These are phyloP conservation scores for Madurella fahalii DNA, from an alignment of 2,329 filamentous ascomycete species.

Conservation along the genomic window DNA sequence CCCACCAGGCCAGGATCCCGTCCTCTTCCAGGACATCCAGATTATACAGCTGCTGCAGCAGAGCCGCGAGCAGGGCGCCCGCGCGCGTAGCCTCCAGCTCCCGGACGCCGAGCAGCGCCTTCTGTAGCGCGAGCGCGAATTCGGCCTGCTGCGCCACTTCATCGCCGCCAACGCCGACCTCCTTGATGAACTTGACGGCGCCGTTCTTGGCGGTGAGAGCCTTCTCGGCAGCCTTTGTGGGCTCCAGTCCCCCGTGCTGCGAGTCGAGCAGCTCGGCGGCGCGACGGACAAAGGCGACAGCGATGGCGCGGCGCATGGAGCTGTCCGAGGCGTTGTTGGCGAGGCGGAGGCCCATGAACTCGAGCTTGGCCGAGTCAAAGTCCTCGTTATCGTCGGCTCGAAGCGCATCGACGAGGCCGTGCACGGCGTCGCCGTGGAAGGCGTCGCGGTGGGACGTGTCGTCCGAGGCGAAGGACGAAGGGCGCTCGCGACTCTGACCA, in stretches of 20 bases:
- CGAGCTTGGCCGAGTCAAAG: conserved; percentile 77
- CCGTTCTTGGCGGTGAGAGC: conserved; percentile 54
- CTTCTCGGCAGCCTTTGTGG: conserved; percentile 60
- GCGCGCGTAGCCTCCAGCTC: conserved; percentile 49
- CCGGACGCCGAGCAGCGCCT: conserved; percentile 65
- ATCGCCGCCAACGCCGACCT: conserved; percentile 61
- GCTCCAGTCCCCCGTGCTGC: conserved; percentile 50
- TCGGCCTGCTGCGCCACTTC: conserved; percentile 76
- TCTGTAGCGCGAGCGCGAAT: conserved; percentile 77
- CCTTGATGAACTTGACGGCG: conserved; percentile 52
- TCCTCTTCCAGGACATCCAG: conserved; percentile 85
- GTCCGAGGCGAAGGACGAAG: conserved; percentile 69
- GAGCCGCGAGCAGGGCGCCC: conserved; percentile 66
- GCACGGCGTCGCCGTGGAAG: conserved; percentile 85
- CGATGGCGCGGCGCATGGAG: conserved; percentile 82
- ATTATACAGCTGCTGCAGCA: conserved; percentile 81
- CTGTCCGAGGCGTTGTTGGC: conserved; percentile 85
- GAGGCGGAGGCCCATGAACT: conserved; percentile 90
- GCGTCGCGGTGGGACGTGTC: conserved; percentile 49
- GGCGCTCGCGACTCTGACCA: conserved; percentile 30
- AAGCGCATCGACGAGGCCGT: conserved; percentile 81
- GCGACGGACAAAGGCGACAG: conserved; percentile 77
- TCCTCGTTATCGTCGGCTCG: conserved; percentile 68
- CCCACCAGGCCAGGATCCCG: conserved; percentile 86
- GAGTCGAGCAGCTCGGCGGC: conserved; percentile 63